Evolutionary conservation across 1,139 yeast genomes (phyloP), one percentile per base, ranked within the genome.

Genomic region (Tardiomyces blankii): DNA sequence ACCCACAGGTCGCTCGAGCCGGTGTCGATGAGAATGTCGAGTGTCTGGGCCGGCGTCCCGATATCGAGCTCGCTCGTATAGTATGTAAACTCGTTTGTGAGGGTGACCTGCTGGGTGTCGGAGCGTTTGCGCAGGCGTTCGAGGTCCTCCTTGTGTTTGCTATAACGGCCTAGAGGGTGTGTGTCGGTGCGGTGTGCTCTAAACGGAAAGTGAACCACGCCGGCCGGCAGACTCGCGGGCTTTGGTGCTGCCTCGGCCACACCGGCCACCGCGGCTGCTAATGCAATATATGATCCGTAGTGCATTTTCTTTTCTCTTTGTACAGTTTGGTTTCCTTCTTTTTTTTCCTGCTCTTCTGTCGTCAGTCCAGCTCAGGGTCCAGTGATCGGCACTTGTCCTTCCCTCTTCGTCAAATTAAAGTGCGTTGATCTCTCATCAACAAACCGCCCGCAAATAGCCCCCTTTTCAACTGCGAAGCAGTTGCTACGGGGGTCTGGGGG

Each of bases 1-100:
- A 68, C 60, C 73, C 73, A 69, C 42, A 69, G 58, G 49, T 68
- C 73, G 35, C 70, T 58, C 18, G 72, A 67, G 8, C 74, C 75
- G 11, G 76, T 72, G 53, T 71, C 76, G 39, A 72, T 51, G 46
- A 61, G 54, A 11, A 67, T 62, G 6, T 54, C 50, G 35, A 66
- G 55, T 33, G 55, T 47, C 51, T 69, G 72, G 18, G 54, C 51
- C 13, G 72, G 67, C 16, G 69, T 61, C 13, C 75, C 75, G 16
- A 70, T 49, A 39, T 54, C 49, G 23, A 68, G 45, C 6, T 55
- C 60, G 18, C 70, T 61, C 33, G 68, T 58, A 54, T 74, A 74
- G 52, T 45, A 54, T 4, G 54, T 47, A 49, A 48, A 47, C 47
- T 49, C 45, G 48, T 59, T 59, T 5, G 27, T 30, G 13, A 38